Conservation (phyloP, 129 eudicot species). For the Flaveria sonorensis region DNA sequence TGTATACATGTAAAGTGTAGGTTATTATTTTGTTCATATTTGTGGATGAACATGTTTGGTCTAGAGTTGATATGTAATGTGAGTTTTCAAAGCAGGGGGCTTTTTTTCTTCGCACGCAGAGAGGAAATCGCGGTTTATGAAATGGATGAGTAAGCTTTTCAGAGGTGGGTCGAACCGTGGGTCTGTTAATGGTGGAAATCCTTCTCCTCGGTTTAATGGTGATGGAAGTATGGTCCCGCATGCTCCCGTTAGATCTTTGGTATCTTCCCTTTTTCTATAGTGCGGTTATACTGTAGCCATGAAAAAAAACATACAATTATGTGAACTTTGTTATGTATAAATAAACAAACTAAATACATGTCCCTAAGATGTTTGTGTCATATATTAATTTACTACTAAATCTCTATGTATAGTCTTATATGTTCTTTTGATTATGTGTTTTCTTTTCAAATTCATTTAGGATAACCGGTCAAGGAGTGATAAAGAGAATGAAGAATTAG, state of each 20-base stretch:
- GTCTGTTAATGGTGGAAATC: conserved; percentile 41
- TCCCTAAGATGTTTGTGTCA: background rate
- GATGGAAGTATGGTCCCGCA: conserved; percentile 80
- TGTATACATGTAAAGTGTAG: background rate
- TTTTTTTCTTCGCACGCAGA: conserved; percentile 68
- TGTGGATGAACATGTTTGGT: background rate
- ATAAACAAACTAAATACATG: background rate
- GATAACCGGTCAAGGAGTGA: conserved; percentile 63
- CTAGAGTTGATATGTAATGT: background rate
- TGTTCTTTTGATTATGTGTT: background rate
- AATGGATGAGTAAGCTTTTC: conserved; percentile 82
- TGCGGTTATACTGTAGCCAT: background rate
- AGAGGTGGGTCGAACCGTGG: conserved; percentile 54
- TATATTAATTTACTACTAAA: background rate
- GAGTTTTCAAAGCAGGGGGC: conserved; percentile 56
- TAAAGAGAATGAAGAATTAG: conserved; percentile 87
- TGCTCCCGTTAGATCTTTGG: conserved; percentile 76
- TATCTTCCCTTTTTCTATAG: conserved; percentile 23
- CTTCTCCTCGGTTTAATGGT: conserved; percentile 73
- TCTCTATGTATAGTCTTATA: background rate
- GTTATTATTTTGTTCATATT: background rate
- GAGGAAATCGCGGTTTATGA: conserved; percentile 82
- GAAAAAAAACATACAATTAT: conserved; percentile 11
- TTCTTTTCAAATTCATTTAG: conserved; percentile 39
- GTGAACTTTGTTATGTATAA: conserved; percentile 10